Base-by-base conservation (phyloP, 2,329 filamentous ascomycete genomes). In the Fusarium sp. region DNA sequence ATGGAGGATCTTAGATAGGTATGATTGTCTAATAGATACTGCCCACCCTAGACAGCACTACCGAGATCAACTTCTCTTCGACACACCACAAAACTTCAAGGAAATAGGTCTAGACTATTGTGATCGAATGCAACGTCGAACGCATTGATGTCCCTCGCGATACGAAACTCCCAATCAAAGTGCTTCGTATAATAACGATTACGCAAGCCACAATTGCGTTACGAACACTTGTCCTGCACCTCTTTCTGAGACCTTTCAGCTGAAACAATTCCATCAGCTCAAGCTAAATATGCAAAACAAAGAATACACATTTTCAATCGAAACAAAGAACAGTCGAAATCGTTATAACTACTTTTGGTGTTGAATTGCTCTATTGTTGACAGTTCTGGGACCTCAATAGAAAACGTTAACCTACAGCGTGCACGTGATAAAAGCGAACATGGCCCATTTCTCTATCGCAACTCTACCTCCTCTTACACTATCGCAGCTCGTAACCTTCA, bases 391-490 rank as follows among this genome's bases (percentile, higher is more conserved):
- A 16, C 18, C 5, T 47, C 43, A 38, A 59, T 59, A 68, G 22
- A 44, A 72, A 24, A 25, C 51, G 47, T 40, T n/a, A 55, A 22
- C 42, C 22, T 59, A 49, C 46, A 59, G 61, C 53, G 59, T 49
- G 65, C 56, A 68, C 67, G 66, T 60, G 59, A 69, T 65, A 60
- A 66, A 24, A 16, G 29, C 25, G 22, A 38, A 29, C 63, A 59
- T 56, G 60, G 52, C 62, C 52, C 56, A 62, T 45, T 52, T 72
- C 69, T 65, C 66, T 66, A 58, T 71, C 65, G 65, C 68, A 70
- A 51, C 57, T 72, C 61, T 38, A 49, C 62, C 53, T 69, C 63
- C 51, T 63, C 43, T 53, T 27, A 44, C 59, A 70, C 38, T 66
- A 64, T 65, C 53, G 47, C 47, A 51, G 43, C 44, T 57, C 49